Base-by-base conservation (phyloP, 352 stramenopile species). In the Globisporangium iwayamae region DNA sequence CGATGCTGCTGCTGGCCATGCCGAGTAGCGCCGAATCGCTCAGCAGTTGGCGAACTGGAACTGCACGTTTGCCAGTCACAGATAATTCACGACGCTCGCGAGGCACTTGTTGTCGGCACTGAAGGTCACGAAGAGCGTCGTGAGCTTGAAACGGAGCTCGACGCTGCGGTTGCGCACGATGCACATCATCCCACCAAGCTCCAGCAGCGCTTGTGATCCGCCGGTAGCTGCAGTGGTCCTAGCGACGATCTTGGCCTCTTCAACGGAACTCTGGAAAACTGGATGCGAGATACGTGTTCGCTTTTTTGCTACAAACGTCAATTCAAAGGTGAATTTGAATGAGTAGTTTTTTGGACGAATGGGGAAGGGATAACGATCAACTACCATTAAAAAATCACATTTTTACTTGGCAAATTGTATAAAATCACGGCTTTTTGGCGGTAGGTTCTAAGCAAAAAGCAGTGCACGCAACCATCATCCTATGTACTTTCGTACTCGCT, bases 121-220 rank as follows among this genome's bases (percentile, higher is more conserved):
- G 53, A 11, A 32, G 4, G 20, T 34, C n/a, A 16, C 20, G 7
- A 60, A 48, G 18, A 46, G 41, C 5, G 11, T 2, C 18, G 34
- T 50, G 34, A 60, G 13, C 36, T 50, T 60, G 18, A 36, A 20
- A 1, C 16, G 6, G 11, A 60, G 18, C n/a, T 60, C 53, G n/a
- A 8, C 36, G 53, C 6, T 22, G 9, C 36, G 36, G 2, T 50
- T n/a, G 2, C 53, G 53, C 53, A 60, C 10, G 2, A 0, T 3
- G 41, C 53, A 60, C 53, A 60, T 60, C 8, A 60, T 4, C 53
- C 50, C 53, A 1, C 53, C 41, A 36, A 60, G 53, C 4, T 51
- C 54, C 9, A 60, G 43, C 36, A 60, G 11, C 38, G 54, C 22
- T 5, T 51, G 25, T 18, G 28, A 1, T 10, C 20, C 54, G 22